These are phyloP conservation scores for Paraleonurus japonicus DNA, from an alignment of 257 asterid species.

Conservation along the genomic window DNA sequence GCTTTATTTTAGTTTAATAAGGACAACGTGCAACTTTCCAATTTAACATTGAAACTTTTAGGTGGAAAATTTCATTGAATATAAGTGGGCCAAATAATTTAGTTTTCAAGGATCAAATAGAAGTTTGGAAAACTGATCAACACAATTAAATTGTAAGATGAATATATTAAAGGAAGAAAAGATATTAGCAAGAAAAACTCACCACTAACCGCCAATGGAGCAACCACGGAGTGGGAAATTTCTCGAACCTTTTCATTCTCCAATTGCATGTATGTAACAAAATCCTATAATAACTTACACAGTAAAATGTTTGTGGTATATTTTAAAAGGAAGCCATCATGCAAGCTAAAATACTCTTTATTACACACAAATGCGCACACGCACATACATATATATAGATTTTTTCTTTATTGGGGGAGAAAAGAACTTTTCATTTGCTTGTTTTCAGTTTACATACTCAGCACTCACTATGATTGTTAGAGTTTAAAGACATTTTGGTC, in stretches of 20 bases:
- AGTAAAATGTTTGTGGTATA: not conserved
- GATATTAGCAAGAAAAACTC: conserved; percentile 34
- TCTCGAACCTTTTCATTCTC: conserved; percentile 79
- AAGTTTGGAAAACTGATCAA: too few relatives aligned
- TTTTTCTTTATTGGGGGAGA: too few relatives aligned
- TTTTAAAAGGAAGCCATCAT: conserved; percentile 4
- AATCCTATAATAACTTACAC: conserved; percentile 47
- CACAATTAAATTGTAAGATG: too few relatives aligned
- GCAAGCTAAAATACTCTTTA: not conserved
- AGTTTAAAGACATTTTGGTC: too few relatives aligned
- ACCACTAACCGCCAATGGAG: conserved; percentile 96
- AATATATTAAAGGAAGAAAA: not conserved
- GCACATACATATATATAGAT: not conserved
- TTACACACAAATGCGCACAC: not conserved
- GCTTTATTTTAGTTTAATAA: not conserved
- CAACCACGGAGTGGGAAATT: conserved; percentile 70
- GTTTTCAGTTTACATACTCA: too few relatives aligned
- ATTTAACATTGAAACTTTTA: not conserved
- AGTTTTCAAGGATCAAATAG: too few relatives aligned
- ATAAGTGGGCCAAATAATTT: too few relatives aligned
- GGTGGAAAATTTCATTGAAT: too few relatives aligned
- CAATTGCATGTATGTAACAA: conserved; percentile 46
- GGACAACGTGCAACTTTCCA: not conserved
- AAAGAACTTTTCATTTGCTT: too few relatives aligned
- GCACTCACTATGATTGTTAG: too few relatives aligned